Conservation (phyloP, 2,329 filamentous ascomycete species). For the Fusarium chuoi region DNA sequence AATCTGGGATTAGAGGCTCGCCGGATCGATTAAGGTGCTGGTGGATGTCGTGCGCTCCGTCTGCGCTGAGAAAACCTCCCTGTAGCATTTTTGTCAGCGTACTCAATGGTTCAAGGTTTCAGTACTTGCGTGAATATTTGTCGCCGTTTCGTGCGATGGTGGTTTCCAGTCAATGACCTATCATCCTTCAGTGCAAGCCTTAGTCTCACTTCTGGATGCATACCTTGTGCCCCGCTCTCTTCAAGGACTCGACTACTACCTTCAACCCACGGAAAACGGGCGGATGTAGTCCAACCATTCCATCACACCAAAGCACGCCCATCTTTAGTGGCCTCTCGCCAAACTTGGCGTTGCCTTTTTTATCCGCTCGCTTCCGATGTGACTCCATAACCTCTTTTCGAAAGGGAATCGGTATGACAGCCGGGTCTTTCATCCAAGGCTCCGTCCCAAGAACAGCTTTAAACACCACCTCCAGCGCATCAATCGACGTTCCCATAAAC, state of each 20-base stretch:
- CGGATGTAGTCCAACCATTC: constrained; percentile 61
- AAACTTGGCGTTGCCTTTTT: background rate
- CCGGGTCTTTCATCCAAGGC: constrained; percentile 75
- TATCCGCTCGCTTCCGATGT: constrained; percentile 47
- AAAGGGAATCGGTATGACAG: constrained; percentile 74
- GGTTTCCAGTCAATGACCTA: constrained; percentile 45
- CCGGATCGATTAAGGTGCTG: constrained; percentile 63
- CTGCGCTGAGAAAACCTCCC: constrained; percentile 46
- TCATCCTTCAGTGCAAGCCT: background rate
- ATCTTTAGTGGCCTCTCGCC: constrained; percentile 58
- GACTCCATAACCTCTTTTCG: constrained; percentile 58
- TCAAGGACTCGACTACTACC: background rate
- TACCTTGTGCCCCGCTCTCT: constrained; percentile 54
- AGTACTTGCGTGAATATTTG: constrained; percentile 1
- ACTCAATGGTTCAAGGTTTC: rapidly evolving
- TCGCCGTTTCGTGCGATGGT: constrained; percentile 16
- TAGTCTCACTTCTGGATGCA: rapidly evolving
- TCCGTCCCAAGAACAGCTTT: constrained; percentile 65
- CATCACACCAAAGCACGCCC: constrained; percentile 64
- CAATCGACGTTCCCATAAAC: constrained; percentile 66
- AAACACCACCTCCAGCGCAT: constrained; percentile 64
- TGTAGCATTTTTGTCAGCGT: rapidly evolving
- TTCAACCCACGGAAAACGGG: constrained; percentile 59
- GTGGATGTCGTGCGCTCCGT: constrained; percentile 53
- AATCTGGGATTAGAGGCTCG: constrained; percentile 60